Evolutionary conservation across 805 yeast species (phyloP), one percentile per base, ranked within the genome.

Genomic region (Kluyveromyces nonfermentans): DNA sequence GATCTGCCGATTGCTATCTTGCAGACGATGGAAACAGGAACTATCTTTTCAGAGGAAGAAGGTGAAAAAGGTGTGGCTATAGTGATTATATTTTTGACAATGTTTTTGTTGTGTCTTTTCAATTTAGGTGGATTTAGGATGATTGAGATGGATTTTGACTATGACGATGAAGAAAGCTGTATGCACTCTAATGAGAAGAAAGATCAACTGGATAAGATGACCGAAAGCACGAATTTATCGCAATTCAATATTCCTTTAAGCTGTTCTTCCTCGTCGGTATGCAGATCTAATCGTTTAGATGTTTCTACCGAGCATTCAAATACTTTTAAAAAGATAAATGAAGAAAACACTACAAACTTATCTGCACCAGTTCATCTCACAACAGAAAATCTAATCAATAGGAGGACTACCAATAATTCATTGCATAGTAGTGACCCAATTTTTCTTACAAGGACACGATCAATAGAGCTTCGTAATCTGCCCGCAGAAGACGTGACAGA

Each of bases 61-160:
- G 86, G 85, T 32, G 71, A 77, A 43, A 73, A 74, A 52, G 97
- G 96, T 20, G 82, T 83, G 20, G 93, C 96, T 1, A 85, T 83
- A 62, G 82, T 85, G 17, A 82, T 88, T 54, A 80, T 88, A 30
- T 84, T 82, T 53, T 68, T 82, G 37, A 82, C 86, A 3, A 71
- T 82, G 30, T 85, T 83, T 62, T 65, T 78, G 45, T 60, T 80
- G 35, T 67, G 73, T 56, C 75, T 85, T 15, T 88, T 88, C 65
- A 82, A 85, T 53, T 59, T 82, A 33, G 96, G 96, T 8, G 78
- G 85, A 1, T 82, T 79, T 54, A 70, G 78, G 50, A 64, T 88
- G 44, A 71, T 87, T 19, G 84, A 78, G 44, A 68, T 73, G 63
- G 97, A 88, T 60, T 83, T 86, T 56, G 60, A 51, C 15, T 54